Conservation (phyloP, 192 early-diverging fungal genomes). For the Jimgerdemannia flammicorona region DNA sequence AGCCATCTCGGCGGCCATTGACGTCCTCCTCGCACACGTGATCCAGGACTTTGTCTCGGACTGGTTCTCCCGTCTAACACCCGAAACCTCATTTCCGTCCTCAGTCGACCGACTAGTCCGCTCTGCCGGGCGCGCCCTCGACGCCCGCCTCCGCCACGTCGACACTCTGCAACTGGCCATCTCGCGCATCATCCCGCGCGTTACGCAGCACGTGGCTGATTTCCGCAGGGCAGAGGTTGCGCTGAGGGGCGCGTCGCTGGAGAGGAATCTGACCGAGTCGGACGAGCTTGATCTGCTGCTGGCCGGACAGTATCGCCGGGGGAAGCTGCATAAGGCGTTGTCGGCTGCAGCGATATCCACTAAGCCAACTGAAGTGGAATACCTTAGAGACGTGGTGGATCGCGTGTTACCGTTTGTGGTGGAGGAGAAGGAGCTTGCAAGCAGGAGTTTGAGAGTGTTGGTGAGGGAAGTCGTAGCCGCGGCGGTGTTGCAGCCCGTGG, state of each 20-base stretch:
- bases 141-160: constrained; percentile 37
- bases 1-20: constrained; percentile 26
- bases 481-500: constrained; percentile 62
- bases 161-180: constrained; percentile 64
- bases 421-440: constrained; percentile 51
- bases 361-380: constrained; percentile 46
- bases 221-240: constrained; percentile 56
- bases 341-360: constrained; percentile 38
- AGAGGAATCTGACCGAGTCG: constrained; percentile 44
- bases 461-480: constrained; percentile 74
- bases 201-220: constrained; percentile 70
- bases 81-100: constrained; percentile 41
- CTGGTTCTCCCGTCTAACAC: constrained; percentile 50
- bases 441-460: constrained; percentile 54
- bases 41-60: constrained; percentile 54
- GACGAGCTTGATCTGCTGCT: constrained; percentile 53
- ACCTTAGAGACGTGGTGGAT: constrained; percentile 62
- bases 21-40: constrained; percentile 43
- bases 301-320: constrained; percentile 48
- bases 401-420: constrained; percentile 62
- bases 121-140: constrained; percentile 28
- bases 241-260: constrained; percentile 38
- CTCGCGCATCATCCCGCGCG: constrained; percentile 58
- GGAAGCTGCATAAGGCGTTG: constrained; percentile 57
- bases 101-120: constrained; percentile 47